Percentiles rank a stretch among this genome's conserved stretches.
Evolutionary conservation across 2,329 filamentous ascomycete genomes (phyloP).

Genomic region (Didymella sp.): DNA sequence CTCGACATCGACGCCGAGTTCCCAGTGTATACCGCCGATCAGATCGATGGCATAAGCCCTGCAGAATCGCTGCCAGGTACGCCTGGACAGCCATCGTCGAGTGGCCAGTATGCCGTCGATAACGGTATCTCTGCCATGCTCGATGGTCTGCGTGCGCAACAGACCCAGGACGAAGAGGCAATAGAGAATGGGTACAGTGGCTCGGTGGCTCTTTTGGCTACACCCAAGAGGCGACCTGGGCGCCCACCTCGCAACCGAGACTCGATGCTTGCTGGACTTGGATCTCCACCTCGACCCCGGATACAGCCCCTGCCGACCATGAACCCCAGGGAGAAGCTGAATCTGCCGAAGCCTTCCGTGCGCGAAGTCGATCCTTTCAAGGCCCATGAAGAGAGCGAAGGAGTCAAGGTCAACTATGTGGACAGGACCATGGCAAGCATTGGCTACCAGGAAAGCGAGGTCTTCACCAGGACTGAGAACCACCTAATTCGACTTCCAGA

Average conservation of each 20-base stretch:
- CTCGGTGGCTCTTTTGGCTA: slow-evolving; percentile 33
- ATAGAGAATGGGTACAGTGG: slow-evolving; percentile 21
- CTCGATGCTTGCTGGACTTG: slow-evolving; percentile 66
- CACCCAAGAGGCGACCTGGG: slow-evolving; percentile 65
- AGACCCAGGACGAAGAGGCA: slow-evolving; percentile 32
- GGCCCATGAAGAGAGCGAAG: slow-evolving; percentile 82
- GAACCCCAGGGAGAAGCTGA: slow-evolving; percentile 80
- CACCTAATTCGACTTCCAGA: slow-evolving; percentile 70
- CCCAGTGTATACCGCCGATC: slow-evolving; percentile 78
- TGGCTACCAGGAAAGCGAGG: slow-evolving; percentile 93
- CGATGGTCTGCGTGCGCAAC: slow-evolving; percentile 46
- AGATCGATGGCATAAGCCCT: slow-evolving; percentile 75
- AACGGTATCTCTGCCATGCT: slow-evolving; percentile 45
- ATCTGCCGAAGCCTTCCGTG: slow-evolving; percentile 77
- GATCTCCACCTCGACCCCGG: slow-evolving; percentile 66
- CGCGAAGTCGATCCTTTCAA: slow-evolving; percentile 80
- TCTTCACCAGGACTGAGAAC: slow-evolving; percentile 79
- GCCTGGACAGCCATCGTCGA: slow-evolving; percentile 40
- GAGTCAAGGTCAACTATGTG: slow-evolving; percentile 87
- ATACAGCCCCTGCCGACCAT: slow-evolving; percentile 80
- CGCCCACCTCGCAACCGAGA: slow-evolving; percentile 69
- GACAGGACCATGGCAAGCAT: slow-evolving; percentile 96
- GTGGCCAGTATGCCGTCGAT: slow-evolving; percentile 43
- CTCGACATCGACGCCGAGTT: slow-evolving; percentile 86
- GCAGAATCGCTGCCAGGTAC: slow-evolving; percentile 57